These are phyloP conservation scores for Amniculicola lignicola DNA, from an alignment of 495 filamentous ascomycete species.

Conservation along the genomic window DNA sequence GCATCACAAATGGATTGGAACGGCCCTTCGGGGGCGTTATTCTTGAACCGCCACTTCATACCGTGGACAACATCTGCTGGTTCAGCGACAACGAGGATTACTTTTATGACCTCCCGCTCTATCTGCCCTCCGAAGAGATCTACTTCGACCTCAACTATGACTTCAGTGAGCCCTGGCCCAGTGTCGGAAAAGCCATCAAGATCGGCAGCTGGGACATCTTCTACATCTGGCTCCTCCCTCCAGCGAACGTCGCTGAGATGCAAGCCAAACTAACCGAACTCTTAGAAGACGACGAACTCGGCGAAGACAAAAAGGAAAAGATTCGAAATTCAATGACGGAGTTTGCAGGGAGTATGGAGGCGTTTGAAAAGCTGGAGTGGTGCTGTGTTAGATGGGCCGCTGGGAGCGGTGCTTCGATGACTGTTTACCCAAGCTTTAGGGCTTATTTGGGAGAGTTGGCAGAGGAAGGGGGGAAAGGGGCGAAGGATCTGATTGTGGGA, in stretches of 20 bases:
- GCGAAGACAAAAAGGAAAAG: background rate
- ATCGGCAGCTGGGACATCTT: background rate
- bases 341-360: background rate
- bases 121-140: background rate
- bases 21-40: background rate
- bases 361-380: background rate
- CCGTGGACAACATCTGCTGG: background rate
- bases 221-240: background rate
- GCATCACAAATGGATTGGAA: conserved; percentile 24
- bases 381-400: background rate
- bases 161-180: background rate
- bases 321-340: background rate
- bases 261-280: background rate
- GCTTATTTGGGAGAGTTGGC: background rate
- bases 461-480: background rate
- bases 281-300: background rate
- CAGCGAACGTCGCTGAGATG: background rate
- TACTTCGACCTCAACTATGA: background rate
- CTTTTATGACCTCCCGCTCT: background rate
- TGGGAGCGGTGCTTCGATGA: background rate
- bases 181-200: background rate
- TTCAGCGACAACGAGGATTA: conserved; percentile 10
- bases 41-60: background rate
- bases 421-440: background rate
- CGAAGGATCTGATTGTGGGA: background rate